Conservation (phyloP, 2,329 filamentous ascomycete genomes). For the Sporothrix variecibatus region DNA sequence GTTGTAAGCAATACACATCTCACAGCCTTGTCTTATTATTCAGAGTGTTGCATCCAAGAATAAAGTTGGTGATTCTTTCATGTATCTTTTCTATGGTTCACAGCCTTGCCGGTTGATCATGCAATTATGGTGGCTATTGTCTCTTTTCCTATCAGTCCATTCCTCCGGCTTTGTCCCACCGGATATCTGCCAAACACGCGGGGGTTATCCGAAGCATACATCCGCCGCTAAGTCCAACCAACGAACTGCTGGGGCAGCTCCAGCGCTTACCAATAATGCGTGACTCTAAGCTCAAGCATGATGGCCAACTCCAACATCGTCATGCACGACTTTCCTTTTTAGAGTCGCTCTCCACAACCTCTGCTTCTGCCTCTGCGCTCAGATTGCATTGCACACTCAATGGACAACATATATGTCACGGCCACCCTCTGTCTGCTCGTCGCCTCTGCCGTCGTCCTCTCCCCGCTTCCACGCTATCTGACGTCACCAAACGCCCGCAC, state of each 20-base stretch:
- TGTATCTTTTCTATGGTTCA: not conserved
- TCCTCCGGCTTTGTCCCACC: not conserved
- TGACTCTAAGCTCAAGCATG: not conserved
- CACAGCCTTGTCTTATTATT: not conserved
- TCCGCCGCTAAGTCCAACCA: not conserved
- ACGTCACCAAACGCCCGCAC: not conserved
- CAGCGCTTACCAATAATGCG: not conserved
- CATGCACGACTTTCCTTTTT: not conserved
- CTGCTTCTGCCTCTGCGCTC: not conserved
- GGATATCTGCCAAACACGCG: not conserved
- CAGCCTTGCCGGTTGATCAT: not conserved
- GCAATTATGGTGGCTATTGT: not conserved
- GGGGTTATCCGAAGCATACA: slow-evolving; percentile 1
- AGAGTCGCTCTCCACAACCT: not conserved
- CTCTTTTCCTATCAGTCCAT: not conserved
- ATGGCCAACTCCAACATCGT: not conserved
- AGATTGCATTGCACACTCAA: not conserved
- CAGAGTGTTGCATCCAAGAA: not conserved
- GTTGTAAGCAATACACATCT: not conserved
- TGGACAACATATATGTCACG: not conserved
- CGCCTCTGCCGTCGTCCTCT: slow-evolving; percentile 3
- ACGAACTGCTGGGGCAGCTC: not conserved
- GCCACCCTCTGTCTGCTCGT: slow-evolving; percentile 3
- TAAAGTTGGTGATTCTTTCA: not conserved
- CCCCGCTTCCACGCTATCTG: not conserved